Percentiles rank a stretch among this genome's conserved stretches.
Evolutionary conservation across 805 yeast species (phyloP).

Genomic region (Schizosaccharomyces cryophilus): DNA sequence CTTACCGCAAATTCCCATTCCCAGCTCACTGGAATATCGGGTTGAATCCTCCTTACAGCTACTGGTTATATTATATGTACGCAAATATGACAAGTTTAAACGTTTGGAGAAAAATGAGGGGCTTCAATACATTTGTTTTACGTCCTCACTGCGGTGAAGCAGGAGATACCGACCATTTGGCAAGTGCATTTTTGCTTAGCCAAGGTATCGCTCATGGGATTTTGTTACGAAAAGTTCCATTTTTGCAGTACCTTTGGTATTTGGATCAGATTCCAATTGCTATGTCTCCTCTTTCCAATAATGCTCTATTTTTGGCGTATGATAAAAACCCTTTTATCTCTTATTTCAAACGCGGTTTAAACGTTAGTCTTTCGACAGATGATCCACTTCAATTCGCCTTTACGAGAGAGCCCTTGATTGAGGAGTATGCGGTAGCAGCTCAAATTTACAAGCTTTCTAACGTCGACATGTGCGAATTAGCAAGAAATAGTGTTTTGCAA

Average conservation of each 20-base stretch:
- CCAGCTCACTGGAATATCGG: slow-evolving; percentile 59
- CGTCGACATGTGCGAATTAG: slow-evolving; percentile 94
- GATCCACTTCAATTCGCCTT: slow-evolving; percentile 94
- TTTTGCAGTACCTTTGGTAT: slow-evolving; percentile 77
- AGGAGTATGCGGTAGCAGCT: slow-evolving; percentile 94
- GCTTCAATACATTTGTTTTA: slow-evolving; percentile 71
- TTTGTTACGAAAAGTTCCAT: slow-evolving; percentile 74
- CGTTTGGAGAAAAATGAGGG: slow-evolving; percentile 50
- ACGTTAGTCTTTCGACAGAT: slow-evolving; percentile 84
- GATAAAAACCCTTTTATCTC: slow-evolving; percentile 89
- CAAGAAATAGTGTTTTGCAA: slow-evolving; percentile 74
- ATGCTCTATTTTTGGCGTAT: slow-evolving; percentile 82
- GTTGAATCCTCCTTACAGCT: slow-evolving; percentile 91
- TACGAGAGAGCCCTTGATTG: slow-evolving; percentile 90
- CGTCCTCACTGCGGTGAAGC: slow-evolving; percentile 99
- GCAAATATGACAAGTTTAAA: slow-evolving; percentile 72
- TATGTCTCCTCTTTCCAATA: slow-evolving; percentile 93
- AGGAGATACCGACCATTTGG: slow-evolving; percentile 96
- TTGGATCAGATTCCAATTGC: slow-evolving; percentile 92
- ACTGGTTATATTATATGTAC: slow-evolving; percentile 70
- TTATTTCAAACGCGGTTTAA: slow-evolving; percentile 79
- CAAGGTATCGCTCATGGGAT: slow-evolving; percentile 59
- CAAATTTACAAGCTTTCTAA: slow-evolving; percentile 83
- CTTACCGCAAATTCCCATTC: slow-evolving; percentile 62
- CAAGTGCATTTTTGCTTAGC: slow-evolving; percentile 66